A percentile compares a stretch with the other conserved stretches of the same genome.
Conservation (phyloP, 2,329 filamentous ascomycete species). For the Tolypocladium ophioglossoides region DNA sequence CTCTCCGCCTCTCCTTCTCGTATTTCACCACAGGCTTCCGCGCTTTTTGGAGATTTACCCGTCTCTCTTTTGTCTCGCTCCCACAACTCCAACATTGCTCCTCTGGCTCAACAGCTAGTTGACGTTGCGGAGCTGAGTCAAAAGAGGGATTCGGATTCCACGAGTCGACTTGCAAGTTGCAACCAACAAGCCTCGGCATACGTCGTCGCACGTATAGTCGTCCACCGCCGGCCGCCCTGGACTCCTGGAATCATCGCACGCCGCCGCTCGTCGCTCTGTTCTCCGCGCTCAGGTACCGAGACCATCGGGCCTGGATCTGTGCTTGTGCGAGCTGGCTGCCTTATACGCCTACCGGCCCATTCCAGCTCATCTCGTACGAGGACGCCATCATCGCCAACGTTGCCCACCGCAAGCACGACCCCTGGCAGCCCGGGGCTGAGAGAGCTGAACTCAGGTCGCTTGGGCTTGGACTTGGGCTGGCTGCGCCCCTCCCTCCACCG, state of each 20-base stretch:
- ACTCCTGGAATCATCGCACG: not conserved
- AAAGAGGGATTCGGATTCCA: not conserved
- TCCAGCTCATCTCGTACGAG: no score
- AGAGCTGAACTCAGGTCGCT: not conserved
- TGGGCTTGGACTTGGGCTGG: no score
- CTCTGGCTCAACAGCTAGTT: not conserved
- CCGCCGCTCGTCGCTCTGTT: not conserved
- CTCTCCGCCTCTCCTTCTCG: not conserved
- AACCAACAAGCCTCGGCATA: not conserved
- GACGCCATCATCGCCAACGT: not conserved
- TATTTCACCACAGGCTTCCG: not conserved
- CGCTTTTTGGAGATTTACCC: not conserved
- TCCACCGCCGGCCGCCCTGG: not conserved
- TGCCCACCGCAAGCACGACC: not conserved
- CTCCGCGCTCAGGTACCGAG: not conserved
- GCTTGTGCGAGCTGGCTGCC: not conserved
- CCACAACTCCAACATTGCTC: not conserved
- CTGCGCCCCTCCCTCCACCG: no score
- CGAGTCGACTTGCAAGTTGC: not conserved
- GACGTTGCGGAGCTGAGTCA: not conserved
- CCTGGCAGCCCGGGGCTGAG: not conserved
- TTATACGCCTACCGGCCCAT: not conserved
- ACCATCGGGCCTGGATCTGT: not conserved
- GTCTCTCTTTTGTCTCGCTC: not conserved
- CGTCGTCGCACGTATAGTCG: no score